Base-by-base conservation (phyloP, 495 filamentous ascomycete species). In the Penicillium paxilli region DNA sequence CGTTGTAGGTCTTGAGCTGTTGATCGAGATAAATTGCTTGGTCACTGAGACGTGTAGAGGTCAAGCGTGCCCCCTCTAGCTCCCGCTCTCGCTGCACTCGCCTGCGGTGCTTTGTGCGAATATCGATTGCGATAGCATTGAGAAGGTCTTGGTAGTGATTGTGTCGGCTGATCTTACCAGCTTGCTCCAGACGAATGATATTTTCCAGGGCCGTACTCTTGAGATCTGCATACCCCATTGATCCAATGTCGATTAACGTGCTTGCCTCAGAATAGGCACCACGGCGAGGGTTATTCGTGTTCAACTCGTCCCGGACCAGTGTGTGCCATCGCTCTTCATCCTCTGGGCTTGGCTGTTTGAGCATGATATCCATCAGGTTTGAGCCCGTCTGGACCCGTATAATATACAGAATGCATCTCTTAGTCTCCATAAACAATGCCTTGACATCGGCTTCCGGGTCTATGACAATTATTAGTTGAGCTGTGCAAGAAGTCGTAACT, bases 131-230 rank as follows among this genome's bases (percentile, higher is more conserved):
- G 60, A 99, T 97, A 57, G 90, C 91, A 66, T 98, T 99, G 48
- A 99, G 77, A 2, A 99, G 79, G 67, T 98, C 94, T 74, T 99
- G 94, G 71, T 98, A 99, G 68, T 88, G 82, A 67, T 98, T 98
- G 63, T 94, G 86, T 23, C 92, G 87, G 28, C 87, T 90, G 51
- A 99, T 89, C 60, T 91, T 87, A 52, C 91, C 90, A 55, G 84
- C 79, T 40, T 87, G 81, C 66, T 99, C 93, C 45, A 99, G 80
- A 22, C 80, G 79, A 73, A 99, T 83, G 51, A 99, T 90, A 64
- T 97, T 98, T 70, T 99, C 94, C 5, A 99, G 80, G 0, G 91
- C 91, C 32, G 85, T 92, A 46, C 90, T 83, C 74, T 99, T 99
- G 57, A 99, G 82, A 57, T 96, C 90, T 47, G 87, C 82, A 73